phyloP scores from a whole-genome alignment of 805 yeast genomes.

The Metschnikowia borealis region DNA sequence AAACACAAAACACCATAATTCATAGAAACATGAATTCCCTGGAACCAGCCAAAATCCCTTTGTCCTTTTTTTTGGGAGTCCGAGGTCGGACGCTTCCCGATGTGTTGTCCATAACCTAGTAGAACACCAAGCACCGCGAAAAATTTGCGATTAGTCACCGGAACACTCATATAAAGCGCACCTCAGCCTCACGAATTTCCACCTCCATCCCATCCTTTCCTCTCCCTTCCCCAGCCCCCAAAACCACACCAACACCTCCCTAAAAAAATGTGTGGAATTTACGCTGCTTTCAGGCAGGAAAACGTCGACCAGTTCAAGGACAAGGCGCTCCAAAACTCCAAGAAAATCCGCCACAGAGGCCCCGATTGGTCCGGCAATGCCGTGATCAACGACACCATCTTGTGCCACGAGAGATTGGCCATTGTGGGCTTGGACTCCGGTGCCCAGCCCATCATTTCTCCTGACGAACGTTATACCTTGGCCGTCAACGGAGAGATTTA shows the following conservation, averaged over 20 bases:
- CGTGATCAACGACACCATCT: constrained; percentile 78
- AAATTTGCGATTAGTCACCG: constrained; percentile 2
- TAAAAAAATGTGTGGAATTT: constrained; percentile 88
- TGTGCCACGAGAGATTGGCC: constrained; percentile 94
- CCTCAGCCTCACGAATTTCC: background rate
- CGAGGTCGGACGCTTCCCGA: background rate
- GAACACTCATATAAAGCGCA: background rate
- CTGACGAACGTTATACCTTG: constrained; percentile 67
- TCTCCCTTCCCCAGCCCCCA: background rate
- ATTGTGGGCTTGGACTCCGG: constrained; percentile 97
- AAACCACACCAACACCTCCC: too few species aligned
- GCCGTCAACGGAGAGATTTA: constrained; percentile 98
- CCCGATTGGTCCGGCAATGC: constrained; percentile 98
- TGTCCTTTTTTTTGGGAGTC: too few species aligned
- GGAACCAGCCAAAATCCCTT: background rate
- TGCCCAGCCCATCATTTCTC: constrained; percentile 91
- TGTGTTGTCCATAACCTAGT: background rate
- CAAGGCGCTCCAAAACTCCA: constrained; percentile 84
- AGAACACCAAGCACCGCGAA: background rate
- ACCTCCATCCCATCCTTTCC: background rate
- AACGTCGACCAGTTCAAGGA: constrained; percentile 78
- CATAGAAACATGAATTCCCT: too few species aligned
- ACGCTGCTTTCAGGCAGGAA: constrained; percentile 82
- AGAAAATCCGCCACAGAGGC: constrained; percentile 96
- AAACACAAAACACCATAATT: too few species aligned